These are phyloP conservation scores for Hypoxylon crocopeplum DNA, from an alignment of 495 filamentous ascomycete species.

Conservation along the genomic window DNA sequence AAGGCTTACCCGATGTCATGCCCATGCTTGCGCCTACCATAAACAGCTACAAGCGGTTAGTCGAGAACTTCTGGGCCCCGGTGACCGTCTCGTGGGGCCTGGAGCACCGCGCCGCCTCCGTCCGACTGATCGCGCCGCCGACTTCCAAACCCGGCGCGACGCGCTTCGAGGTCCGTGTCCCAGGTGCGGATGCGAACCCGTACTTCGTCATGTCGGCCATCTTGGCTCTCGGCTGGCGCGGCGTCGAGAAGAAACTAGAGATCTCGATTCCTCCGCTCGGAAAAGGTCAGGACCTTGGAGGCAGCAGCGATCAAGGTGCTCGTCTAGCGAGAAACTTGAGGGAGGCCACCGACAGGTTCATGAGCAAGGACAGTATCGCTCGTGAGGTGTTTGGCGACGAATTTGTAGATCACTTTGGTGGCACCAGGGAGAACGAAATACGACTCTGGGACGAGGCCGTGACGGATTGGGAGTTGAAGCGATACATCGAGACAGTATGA, in stretches of 20 bases:
- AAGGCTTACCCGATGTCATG: constrained; percentile 94
- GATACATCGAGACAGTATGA: constrained; percentile 78
- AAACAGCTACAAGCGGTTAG: constrained; percentile 96
- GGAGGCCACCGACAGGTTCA: constrained; percentile 81
- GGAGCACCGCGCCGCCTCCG: constrained; percentile 91
- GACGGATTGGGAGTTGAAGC: constrained; percentile 83
- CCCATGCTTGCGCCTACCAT: constrained; percentile 91
- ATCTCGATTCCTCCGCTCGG: constrained; percentile 82
- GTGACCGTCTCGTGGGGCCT: constrained; percentile 97
- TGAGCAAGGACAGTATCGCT: constrained; percentile 76
- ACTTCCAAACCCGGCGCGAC: constrained; percentile 83
- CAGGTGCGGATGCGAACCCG: constrained; percentile 90
- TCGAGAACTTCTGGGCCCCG: constrained; percentile 99
- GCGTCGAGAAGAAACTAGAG: constrained; percentile 86
- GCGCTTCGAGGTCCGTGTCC: constrained; percentile 88
- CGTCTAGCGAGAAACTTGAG: constrained; percentile 81
- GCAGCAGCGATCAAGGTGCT: constrained; percentile 67
- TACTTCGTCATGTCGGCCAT: constrained; percentile 88
- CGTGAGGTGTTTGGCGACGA: constrained; percentile 91
- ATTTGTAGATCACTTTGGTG: constrained; percentile 94
- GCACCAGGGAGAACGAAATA: constrained; percentile 91
- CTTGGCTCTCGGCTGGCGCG: constrained; percentile 84
- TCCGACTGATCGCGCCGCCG: constrained; percentile 88
- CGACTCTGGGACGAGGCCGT: constrained; percentile 93
- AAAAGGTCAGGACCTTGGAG: constrained; percentile 80